Evolutionary conservation across 2,329 filamentous ascomycete species (phyloP), one percentile per base, ranked within the genome.

Genomic region (Macrophomina tecta): DNA sequence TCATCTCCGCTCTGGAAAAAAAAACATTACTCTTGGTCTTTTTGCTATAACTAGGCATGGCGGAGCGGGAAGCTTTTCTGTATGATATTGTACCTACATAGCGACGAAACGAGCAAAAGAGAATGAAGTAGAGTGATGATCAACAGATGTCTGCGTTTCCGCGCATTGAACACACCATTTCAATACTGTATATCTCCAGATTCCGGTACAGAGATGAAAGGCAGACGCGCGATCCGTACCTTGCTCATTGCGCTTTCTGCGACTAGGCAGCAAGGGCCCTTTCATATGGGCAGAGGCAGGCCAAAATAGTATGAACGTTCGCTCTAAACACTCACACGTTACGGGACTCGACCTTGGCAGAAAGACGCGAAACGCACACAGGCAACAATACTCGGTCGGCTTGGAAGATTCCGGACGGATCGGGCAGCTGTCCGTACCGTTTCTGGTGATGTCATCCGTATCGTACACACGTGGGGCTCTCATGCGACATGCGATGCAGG

Each of bases 1-100:
- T 78, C 77, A 76, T 73, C 76, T 78, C 76, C 71, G 48, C 70
- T 75, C 72, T 73, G 14, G 60, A 65, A 66, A 72, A 23, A 23
- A 23, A 23, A 23, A 23, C 23, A 23, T 68, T 74, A 68, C 73
- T 72, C 38, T 32, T 28, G 45, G 51, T 67, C 23, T 23, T 67
- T 34, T 62, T 30, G 56, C 30, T 66, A 53, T 71, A 72, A 70
- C 71, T 53, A 69, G 68, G 71, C 75, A 76, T 74, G 77, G 77
- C 75, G 75, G 68, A 69, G 75, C 74, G 75, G 74, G 73, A 68
- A 72, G 65, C 73, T 73, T 55, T 67, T 69, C 71, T 67, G 69
- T 73, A 74, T 70, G 60, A 67, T 67, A 67, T 49, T 60, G 53
- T 66, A 62, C 18, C 36, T 63, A 64, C 32, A 36, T 56, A 61